Conservation (phyloP, 2,329 filamentous ascomycete genomes). For the Rutstroemia sp. region DNA sequence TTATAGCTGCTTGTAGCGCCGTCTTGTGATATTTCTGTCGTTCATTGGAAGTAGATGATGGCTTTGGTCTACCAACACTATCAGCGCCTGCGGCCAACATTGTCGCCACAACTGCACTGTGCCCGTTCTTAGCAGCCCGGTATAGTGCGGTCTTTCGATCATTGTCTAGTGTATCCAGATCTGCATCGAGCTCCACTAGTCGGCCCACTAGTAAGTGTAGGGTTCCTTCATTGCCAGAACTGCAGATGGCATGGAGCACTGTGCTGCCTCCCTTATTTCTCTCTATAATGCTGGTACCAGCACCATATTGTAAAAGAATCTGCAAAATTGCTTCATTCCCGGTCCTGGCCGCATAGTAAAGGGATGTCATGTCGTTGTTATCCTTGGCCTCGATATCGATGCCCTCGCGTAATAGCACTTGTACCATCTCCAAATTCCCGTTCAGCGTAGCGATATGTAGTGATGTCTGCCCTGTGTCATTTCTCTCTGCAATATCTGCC, state of each 20-base stretch:
- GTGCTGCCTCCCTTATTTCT: slow-evolving; percentile 10
- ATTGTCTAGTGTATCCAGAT: too few species aligned
- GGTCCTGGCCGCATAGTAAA: slow-evolving; percentile 9
- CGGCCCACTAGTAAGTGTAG: too few species aligned
- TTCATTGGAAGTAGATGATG: too few species aligned
- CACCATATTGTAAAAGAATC: slow-evolving; percentile 6
- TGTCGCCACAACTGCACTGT: too few species aligned
- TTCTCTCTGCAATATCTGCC: slow-evolving; percentile 13
- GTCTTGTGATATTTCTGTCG: not conserved
- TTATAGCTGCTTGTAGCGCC: not conserved
- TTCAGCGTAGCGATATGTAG: slow-evolving; percentile 14
- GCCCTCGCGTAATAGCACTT: slow-evolving; percentile 4
- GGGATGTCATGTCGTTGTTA: slow-evolving; percentile 7
- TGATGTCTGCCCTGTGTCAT: slow-evolving; percentile 9
- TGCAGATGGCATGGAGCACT: not conserved
- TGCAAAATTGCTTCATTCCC: slow-evolving; percentile 4
- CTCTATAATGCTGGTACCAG: not conserved
- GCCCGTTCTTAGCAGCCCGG: too few species aligned
- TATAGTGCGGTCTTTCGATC: too few species aligned
- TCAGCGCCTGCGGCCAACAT: too few species aligned
- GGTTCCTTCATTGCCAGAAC: not conserved
- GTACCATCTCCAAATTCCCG: slow-evolving; percentile 8
- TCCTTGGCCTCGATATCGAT: slow-evolving; percentile 10
- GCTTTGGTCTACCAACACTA: too few species aligned
- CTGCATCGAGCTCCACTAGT: too few species aligned